A percentile compares a stretch with the other conserved stretches of the same genome.
Conservation (phyloP, 2,329 filamentous ascomycete species). For the Colletotrichum sp. region DNA sequence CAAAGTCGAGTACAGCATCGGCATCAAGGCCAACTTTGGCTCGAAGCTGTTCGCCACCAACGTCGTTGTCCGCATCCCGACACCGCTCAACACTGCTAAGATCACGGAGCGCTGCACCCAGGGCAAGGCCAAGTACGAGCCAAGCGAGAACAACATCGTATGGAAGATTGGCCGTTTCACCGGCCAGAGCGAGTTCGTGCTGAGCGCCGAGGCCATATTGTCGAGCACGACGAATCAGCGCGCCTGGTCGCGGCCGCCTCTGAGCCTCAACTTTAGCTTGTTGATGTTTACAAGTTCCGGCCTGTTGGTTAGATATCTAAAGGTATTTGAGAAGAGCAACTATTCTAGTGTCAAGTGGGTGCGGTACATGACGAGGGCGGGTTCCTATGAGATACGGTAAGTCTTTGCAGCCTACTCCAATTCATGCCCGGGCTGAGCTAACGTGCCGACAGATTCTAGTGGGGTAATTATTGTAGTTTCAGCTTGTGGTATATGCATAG, state of each 20-base stretch:
- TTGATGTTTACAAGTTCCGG: slow-evolving; percentile 99
- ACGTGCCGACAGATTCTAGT: slow-evolving; percentile 37
- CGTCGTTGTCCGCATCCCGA: slow-evolving; percentile 91
- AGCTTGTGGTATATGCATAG: slow-evolving; percentile 21
- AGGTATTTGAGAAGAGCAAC: slow-evolving; percentile 99
- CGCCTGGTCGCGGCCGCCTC: slow-evolving; percentile 90
- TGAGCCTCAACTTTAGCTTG: slow-evolving; percentile 90
- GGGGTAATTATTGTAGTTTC: slow-evolving; percentile 8
- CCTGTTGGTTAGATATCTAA: slow-evolving; percentile 89
- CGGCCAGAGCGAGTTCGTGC: slow-evolving; percentile 94
- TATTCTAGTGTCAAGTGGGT: slow-evolving; percentile 99
- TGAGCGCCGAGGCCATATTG: slow-evolving; percentile 90
- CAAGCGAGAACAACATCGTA: slow-evolving; percentile 95
- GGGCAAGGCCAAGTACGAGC: slow-evolving; percentile 98
- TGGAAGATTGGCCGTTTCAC: slow-evolving; percentile 99
- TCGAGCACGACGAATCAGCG: slow-evolving; percentile 99
- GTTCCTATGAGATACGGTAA: slow-evolving; percentile 95
- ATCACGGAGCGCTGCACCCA: slow-evolving; percentile 93
- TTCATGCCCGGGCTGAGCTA: background rate
- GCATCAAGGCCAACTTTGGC: slow-evolving; percentile 96
- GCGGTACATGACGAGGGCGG: slow-evolving; percentile 96
- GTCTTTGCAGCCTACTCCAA: slow-evolving; percentile 8
- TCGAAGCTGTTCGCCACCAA: slow-evolving; percentile 97
- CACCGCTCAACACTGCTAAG: slow-evolving; percentile 92
- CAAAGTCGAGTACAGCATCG: slow-evolving; percentile 98